These are phyloP conservation scores for Daldinia childiae DNA, from an alignment of 495 filamentous ascomycete species.

Conservation along the genomic window DNA sequence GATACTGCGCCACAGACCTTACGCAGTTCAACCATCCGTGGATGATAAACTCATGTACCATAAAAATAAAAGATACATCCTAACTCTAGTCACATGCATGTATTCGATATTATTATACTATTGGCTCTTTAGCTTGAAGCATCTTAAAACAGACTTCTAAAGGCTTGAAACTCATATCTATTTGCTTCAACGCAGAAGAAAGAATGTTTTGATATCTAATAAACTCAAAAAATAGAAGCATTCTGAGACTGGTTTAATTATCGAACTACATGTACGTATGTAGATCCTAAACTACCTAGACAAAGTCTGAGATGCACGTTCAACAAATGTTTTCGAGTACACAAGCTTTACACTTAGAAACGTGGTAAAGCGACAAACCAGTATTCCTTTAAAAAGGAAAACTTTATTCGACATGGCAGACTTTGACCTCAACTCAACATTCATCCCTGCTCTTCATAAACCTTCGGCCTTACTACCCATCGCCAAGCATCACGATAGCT, in stretches of 20 bases:
- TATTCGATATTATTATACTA: not conserved
- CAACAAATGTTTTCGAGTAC: not conserved
- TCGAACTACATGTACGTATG: not conserved
- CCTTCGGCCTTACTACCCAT: conserved; percentile 81
- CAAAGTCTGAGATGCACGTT: not conserved
- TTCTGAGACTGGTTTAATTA: not conserved
- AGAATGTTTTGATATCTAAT: too few species aligned
- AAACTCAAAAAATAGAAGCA: too few species aligned
- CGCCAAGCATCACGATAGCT: conserved; percentile 72
- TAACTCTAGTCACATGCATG: not conserved
- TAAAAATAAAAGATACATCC: not conserved
- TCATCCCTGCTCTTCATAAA: conserved; percentile 82
- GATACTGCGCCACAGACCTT: conserved; percentile 25
- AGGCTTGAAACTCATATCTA: not conserved
- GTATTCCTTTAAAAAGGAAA: not conserved
- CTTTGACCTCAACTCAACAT: conserved; percentile 68
- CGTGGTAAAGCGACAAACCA: not conserved
- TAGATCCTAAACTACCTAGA: not conserved
- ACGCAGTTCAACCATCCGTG: not conserved
- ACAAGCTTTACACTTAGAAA: not conserved
- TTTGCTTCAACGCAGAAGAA: not conserved
- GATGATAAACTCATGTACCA: not conserved
- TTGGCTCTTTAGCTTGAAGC: not conserved
- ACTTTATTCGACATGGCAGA: conserved; percentile 56
- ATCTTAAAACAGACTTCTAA: not conserved